These are phyloP conservation scores for Arthrinium phaeospermum DNA, from an alignment of 2,329 filamentous ascomycete genomes.

Conservation along the genomic window DNA sequence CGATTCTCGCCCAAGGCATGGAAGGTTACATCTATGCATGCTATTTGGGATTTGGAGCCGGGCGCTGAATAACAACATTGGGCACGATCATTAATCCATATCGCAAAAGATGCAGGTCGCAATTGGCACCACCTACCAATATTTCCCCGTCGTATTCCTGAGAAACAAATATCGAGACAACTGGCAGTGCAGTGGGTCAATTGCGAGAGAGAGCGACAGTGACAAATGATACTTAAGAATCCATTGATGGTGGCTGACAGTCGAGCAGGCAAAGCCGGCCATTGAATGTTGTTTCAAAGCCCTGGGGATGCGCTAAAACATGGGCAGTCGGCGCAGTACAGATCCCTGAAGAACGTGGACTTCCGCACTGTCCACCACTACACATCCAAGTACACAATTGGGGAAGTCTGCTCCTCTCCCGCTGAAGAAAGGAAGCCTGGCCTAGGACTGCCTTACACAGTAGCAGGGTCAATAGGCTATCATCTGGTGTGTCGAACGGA, in stretches of 20 bases:
- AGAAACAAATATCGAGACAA: neutral
- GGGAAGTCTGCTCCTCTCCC: neutral
- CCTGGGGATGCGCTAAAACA: neutral
- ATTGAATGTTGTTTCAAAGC: slow-evolving; percentile 1
- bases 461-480: neutral
- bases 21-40: neutral
- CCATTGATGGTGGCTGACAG: neutral
- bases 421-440: neutral
- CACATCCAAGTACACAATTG: neutral
- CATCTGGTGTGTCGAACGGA: neutral
- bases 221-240: neutral
- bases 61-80: neutral
- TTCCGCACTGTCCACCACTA: neutral
- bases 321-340: neutral
- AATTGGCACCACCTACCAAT: neutral
- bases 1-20: neutral
- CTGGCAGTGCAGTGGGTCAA: slow-evolving; percentile 6
- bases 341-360: neutral
- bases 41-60: neutral
- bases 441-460: neutral
- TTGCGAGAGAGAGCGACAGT: neutral
- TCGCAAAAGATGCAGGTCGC: neutral
- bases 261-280: neutral
- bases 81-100: neutral
- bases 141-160: neutral